These are phyloP conservation scores for Phytophthora boehmeriae DNA, from an alignment of 352 stramenopile genomes.

Conservation along the genomic window DNA sequence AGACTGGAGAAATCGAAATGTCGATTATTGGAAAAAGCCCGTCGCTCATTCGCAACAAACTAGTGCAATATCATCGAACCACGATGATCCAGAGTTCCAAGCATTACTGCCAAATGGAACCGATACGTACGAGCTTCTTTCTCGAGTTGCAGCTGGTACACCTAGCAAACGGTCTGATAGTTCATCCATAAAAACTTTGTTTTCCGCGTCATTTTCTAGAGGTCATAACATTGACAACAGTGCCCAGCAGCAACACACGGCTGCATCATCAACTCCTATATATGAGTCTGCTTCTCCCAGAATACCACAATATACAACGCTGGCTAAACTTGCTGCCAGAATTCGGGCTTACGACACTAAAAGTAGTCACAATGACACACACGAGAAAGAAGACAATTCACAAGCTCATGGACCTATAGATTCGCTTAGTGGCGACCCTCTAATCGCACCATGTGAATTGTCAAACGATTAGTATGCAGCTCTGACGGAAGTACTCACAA, in stretches of 20 bases:
- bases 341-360: not conserved
- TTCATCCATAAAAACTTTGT: not conserved
- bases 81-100: not conserved
- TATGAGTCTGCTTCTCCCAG: too few species aligned
- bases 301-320: too few species aligned
- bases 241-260: not conserved
- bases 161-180: not conserved
- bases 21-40: slow-evolving; percentile 5
- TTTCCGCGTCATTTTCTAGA: not conserved
- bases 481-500: not conserved
- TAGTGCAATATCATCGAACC: too few species aligned
- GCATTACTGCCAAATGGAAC: not conserved
- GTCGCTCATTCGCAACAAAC: too few species aligned
- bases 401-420: not conserved
- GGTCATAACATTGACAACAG: too few species aligned
- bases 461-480: slow-evolving; percentile 1
- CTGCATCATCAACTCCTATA: not conserved
- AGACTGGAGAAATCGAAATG: slow-evolving; percentile 10
- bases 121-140: not conserved
- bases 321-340: too few species aligned
- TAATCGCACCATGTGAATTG: slow-evolving; percentile 7
- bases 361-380: not conserved
- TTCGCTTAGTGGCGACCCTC: not conserved
- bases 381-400: not conserved
- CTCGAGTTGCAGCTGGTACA: not conserved